Percentiles rank a stretch among this genome's conserved stretches.
These are phyloP conservation scores for Colletotrichum sojae DNA, from an alignment of 2,329 filamentous ascomycete genomes.

Conservation along the genomic window DNA sequence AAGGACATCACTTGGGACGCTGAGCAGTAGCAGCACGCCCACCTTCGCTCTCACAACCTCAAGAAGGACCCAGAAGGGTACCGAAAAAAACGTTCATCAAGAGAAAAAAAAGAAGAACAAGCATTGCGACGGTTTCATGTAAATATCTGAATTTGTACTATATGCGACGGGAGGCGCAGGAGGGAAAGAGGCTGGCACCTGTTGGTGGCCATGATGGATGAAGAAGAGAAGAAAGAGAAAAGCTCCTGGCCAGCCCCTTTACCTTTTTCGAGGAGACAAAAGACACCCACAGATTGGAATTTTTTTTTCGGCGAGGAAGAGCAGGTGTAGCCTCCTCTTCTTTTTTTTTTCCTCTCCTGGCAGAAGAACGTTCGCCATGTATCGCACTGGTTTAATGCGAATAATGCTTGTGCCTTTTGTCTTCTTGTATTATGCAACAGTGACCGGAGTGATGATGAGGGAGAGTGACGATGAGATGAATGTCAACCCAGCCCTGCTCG, in stretches of 20 bases:
- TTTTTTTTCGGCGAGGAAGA: conserved; percentile 28
- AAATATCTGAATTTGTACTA: conserved; percentile 42
- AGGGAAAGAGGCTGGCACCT: not conserved
- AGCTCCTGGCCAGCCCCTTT: conserved; percentile 8
- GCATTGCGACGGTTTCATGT: conserved; percentile 35
- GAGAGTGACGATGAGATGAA: not conserved
- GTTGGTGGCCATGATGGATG: conserved; percentile 9
- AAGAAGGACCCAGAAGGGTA: not conserved
- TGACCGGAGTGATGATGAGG: no score
- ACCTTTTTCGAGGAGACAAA: conserved; percentile 20
- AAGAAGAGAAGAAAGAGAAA: conserved; percentile 6
- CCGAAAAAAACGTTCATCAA: conserved; percentile 17
- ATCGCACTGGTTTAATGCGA: conserved; percentile 15
- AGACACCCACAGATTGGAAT: conserved; percentile 37
- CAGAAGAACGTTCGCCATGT: conserved; percentile 6
- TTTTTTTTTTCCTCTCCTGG: conserved; percentile 6
- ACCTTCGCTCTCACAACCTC: conserved; percentile 8
- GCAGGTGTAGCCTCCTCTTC: conserved; percentile 18
- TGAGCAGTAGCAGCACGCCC: conserved; percentile 8
- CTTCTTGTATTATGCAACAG: no score
- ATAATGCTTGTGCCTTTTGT: not conserved
- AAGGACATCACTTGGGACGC: conserved; percentile 14
- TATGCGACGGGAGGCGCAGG: conserved; percentile 28
- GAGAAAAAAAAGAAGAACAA: conserved; percentile 30
- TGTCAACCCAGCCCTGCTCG: not conserved